Evolutionary conservation across 148 eudicot genomes (phyloP).

Genomic region (Dianthus caryophyllus): DNA sequence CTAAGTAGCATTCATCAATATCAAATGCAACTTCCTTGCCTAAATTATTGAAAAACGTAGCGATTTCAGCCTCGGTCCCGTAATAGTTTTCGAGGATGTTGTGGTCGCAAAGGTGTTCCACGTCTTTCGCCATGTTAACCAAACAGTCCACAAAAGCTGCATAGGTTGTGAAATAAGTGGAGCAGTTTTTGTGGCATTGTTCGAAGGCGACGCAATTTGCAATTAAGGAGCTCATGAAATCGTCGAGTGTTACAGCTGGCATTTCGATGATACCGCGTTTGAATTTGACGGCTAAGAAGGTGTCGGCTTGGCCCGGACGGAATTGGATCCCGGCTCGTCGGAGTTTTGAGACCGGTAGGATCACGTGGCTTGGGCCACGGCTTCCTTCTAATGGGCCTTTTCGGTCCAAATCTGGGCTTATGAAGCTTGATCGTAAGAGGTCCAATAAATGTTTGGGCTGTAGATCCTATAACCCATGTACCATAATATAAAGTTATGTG

Average conservation of each 20-base stretch:
- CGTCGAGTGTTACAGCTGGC: constrained; percentile 62
- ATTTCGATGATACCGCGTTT: constrained; percentile 56
- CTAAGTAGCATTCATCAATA: constrained; percentile 44
- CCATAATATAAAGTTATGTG: background rate
- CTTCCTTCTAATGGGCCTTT: background rate
- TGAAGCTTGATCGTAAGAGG: constrained; percentile 54
- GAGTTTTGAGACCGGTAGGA: constrained; percentile 60
- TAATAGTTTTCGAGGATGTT: constrained; percentile 62
- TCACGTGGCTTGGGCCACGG: constrained; percentile 33
- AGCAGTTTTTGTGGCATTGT: constrained; percentile 44
- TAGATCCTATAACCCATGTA: constrained; percentile 10
- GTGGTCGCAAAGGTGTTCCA: constrained; percentile 33
- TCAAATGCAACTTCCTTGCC: constrained; percentile 70
- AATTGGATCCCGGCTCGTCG: constrained; percentile 60
- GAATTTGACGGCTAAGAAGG: constrained; percentile 58
- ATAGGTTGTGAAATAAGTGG: constrained; percentile 68
- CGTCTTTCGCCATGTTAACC: constrained; percentile 29
- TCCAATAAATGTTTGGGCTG: constrained; percentile 62
- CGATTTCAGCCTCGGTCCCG: constrained; percentile 61
- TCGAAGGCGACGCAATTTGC: constrained; percentile 66
- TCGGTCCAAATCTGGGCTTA: constrained; percentile 30
- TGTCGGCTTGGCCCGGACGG: constrained; percentile 27
- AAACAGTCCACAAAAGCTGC: constrained; percentile 45
- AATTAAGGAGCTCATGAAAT: constrained; percentile 60
- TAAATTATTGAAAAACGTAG: constrained; percentile 54